phyloP scores from a whole-genome alignment of 805 yeast genomes.

The Kluyveromyces nonfermentans region DNA sequence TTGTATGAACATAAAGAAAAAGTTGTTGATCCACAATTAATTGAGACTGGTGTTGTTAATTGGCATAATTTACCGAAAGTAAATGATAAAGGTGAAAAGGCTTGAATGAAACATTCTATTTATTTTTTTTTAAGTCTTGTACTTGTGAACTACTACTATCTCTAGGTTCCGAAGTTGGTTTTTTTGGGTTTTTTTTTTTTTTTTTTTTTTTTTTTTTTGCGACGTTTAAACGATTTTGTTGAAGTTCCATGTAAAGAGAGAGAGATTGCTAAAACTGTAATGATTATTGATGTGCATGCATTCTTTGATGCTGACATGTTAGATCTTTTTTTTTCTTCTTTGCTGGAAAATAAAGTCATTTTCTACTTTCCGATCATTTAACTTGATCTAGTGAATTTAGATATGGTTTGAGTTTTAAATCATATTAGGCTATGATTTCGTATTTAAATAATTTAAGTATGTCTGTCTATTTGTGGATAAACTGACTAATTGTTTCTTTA shows the following conservation, averaged over 20 bases:
- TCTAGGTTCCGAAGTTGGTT: background rate
- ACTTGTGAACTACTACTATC: no score
- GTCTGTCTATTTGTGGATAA: no score
- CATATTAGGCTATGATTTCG: background rate
- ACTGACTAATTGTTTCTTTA: no score
- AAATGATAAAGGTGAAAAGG: conserved; percentile 7
- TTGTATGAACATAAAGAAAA: conserved; percentile 64
- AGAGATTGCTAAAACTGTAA: background rate
- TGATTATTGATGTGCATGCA: background rate
- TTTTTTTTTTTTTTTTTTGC: no score
- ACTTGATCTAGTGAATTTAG: background rate
- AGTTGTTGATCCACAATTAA: conserved; percentile 38
- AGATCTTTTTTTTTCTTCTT: background rate
- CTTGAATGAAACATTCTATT: no score
- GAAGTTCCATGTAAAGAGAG: background rate
- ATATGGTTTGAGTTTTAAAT: background rate
- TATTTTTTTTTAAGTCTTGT: no score
- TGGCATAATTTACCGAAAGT: conserved; percentile 26
- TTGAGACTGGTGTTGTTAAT: conserved; percentile 23
- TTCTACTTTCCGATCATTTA: background rate
- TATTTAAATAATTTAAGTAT: no score
- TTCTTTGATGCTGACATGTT: no score
- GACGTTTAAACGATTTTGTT: background rate
- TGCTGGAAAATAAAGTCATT: background rate
- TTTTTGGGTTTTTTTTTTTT: no score